Percentiles rank a stretch among this genome's conserved stretches.
These are phyloP conservation scores for Sugiyamaella marilandica DNA, from an alignment of 805 yeast species.

Conservation along the genomic window DNA sequence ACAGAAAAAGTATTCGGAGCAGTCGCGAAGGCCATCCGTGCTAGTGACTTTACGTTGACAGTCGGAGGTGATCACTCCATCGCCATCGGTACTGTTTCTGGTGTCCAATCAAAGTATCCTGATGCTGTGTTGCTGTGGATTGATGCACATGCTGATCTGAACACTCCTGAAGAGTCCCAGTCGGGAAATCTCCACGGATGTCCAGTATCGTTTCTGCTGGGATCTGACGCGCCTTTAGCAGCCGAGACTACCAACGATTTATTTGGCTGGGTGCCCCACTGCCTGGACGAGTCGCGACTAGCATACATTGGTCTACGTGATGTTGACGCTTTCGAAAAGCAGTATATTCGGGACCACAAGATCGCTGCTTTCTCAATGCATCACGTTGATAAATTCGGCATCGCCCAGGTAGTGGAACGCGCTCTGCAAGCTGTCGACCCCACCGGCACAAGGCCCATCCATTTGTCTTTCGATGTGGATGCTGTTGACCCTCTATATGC, in stretches of 20 bases:
- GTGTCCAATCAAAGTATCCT: slow-evolving; percentile 71
- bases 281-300: slow-evolving; percentile 61
- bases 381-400: slow-evolving; percentile 91
- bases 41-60: slow-evolving; percentile 64
- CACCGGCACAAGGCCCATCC: slow-evolving; percentile 66
- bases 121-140: slow-evolving; percentile 92
- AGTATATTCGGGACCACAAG: slow-evolving; percentile 60
- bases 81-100: slow-evolving; percentile 89
- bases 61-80: slow-evolving; percentile 97
- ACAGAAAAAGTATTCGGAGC: slow-evolving; percentile 58
- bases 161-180: slow-evolving; percentile 75
- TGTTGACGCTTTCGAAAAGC: slow-evolving; percentile 81
- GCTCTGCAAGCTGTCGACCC: slow-evolving; percentile 80
- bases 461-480: slow-evolving; percentile 91
- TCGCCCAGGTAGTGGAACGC: slow-evolving; percentile 85
- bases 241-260: slow-evolving; percentile 54
- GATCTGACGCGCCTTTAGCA: slow-evolving; percentile 41
- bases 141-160: slow-evolving; percentile 97
- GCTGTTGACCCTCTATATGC: slow-evolving; percentile 93
- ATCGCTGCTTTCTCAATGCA: slow-evolving; percentile 92
- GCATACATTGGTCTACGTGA: slow-evolving; percentile 95
- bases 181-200: slow-evolving; percentile 96
- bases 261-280: slow-evolving; percentile 73
- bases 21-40: slow-evolving; percentile 47
- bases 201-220: slow-evolving; percentile 88